These are phyloP conservation scores for Leucosporidium scottii DNA, from an alignment of 768 basidiomycete genomes.

Conservation along the genomic window DNA sequence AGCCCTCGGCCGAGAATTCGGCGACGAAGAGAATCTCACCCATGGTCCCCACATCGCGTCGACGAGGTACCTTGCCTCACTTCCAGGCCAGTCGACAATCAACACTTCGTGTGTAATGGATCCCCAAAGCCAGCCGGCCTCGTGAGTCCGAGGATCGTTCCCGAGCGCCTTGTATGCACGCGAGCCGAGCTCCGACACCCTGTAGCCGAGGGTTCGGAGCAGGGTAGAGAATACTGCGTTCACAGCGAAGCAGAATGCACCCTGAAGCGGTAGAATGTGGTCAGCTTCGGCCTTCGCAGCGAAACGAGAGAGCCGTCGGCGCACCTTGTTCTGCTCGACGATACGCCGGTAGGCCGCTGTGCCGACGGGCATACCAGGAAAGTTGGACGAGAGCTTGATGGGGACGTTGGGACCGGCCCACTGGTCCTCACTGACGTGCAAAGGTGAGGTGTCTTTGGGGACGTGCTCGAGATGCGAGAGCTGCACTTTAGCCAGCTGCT, in stretches of 20 bases:
- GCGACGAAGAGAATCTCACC: neutral
- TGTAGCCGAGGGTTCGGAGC: slow-evolving; percentile 17
- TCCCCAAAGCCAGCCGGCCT: slow-evolving; percentile 27
- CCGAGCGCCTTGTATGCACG: slow-evolving; percentile 19
- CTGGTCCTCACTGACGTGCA: slow-evolving; percentile 17
- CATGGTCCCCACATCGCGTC: neutral
- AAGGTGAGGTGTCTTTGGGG: slow-evolving; percentile 19
- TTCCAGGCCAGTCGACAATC: slow-evolving; percentile 19
- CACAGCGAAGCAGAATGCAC: neutral
- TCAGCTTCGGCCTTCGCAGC: neutral
- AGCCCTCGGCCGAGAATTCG: neutral
- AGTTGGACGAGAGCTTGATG: neutral
- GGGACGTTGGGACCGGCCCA: neutral
- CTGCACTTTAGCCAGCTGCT: slow-evolving; percentile 7
- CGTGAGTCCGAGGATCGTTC: slow-evolving; percentile 19
- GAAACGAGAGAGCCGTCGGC: slow-evolving; percentile 20
- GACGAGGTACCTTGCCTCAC: slow-evolving; percentile 17
- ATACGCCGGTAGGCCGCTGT: slow-evolving; percentile 9
- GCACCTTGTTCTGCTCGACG: slow-evolving; percentile 10
- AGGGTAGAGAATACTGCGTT: slow-evolving; percentile 16
- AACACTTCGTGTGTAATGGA: slow-evolving; percentile 22
- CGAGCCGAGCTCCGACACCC: slow-evolving; percentile 14
- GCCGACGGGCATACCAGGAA: slow-evolving; percentile 12
- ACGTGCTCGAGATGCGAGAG: slow-evolving; percentile 17
- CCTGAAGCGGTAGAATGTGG: neutral